Evolutionary conservation across 106 monocot genomes (phyloP), one percentile per base, ranked within the genome.

Genomic region (Posidonia australis): DNA sequence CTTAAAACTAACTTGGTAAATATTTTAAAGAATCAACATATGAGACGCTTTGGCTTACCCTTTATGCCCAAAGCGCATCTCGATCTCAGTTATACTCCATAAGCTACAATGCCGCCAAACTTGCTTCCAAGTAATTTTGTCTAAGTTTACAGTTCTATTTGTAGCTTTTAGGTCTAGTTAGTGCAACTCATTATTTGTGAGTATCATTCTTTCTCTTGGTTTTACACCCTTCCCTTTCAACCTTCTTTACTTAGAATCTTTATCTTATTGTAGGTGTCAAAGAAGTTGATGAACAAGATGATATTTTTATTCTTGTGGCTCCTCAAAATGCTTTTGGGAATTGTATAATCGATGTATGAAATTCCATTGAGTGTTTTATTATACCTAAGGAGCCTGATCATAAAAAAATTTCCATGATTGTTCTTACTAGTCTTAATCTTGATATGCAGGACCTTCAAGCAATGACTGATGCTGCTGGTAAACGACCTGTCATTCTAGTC

Each of bases 241-340:
- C 46, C 13, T 55, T 57, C 25, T 26, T 29, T 60, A 27, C 10
- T 70, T 23, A 18, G 13, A 23, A 12, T 60, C 18, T 1, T 36
- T 52, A 51, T 51, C 7, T 56, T 62, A 23, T 68, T 65, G 14
- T 76, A 94, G 93, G 86, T 61, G 75, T 74, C 29, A 80, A 74
- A 55, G 89, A 94, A 47, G 89, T 94, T 49, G 84, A 86, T 60
- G 86, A 94, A 62, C 72, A 86, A 68, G 94, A 90, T 78, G 86
- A 94, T 70, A 86, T 94, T 58, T 94, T 84, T 74, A 82, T 94
- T 64, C 74, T 90, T 32, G 74, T 94, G 24, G 90, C 94, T 71
- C 90, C 94, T 16, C 90, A 94, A 72, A 94, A 94, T 84, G 94
- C 94, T 75, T 74, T 90, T 78, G 94, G 94, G 11, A 87, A 94